phyloP scores from a whole-genome alignment of 2,329 filamentous ascomycete species.

The Cytospora piceae region DNA sequence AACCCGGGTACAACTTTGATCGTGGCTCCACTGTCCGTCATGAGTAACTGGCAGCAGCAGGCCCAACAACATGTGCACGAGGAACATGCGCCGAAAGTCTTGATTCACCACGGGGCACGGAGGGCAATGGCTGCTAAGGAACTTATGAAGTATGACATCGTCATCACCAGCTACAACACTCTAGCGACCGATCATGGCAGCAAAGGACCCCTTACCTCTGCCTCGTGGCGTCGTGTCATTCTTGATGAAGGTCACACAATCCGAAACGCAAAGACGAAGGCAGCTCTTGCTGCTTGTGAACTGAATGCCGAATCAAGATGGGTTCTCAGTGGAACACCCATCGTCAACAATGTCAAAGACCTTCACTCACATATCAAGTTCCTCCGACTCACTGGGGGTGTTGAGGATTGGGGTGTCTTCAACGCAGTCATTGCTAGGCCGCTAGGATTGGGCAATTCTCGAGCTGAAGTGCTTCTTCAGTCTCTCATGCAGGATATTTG shows the following conservation, averaged over 20 bases:
- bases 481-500: constrained; percentile 80
- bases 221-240: constrained; percentile 78
- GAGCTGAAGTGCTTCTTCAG: constrained; percentile 69
- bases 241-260: constrained; percentile 85
- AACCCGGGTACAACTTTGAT: constrained; percentile 72
- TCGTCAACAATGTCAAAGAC: constrained; percentile 81
- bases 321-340: constrained; percentile 81
- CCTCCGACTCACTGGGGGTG: constrained; percentile 73
- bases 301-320: constrained; percentile 74
- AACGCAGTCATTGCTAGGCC: constrained; percentile 72
- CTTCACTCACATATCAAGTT: constrained; percentile 81
- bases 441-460: constrained; percentile 58
- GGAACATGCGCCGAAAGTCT: constrained; percentile 65
- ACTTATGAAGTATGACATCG: constrained; percentile 70
- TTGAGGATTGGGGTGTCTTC: constrained; percentile 75
- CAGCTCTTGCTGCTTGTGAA: constrained; percentile 67
- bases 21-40: constrained; percentile 79
- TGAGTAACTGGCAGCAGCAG: constrained; percentile 89
- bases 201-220: constrained; percentile 47
- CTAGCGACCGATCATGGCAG: constrained; percentile 62
- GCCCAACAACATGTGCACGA: constrained; percentile 71
- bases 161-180: constrained; percentile 85
- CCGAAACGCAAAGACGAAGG: constrained; percentile 75
- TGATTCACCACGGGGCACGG: constrained; percentile 73
- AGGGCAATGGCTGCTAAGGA: constrained; percentile 58